A percentile compares a stretch with the other conserved stretches of the same genome.
These are phyloP conservation scores for Herpetomonas tarakana DNA, from an alignment of 208 protist genomes.

Conservation along the genomic window DNA sequence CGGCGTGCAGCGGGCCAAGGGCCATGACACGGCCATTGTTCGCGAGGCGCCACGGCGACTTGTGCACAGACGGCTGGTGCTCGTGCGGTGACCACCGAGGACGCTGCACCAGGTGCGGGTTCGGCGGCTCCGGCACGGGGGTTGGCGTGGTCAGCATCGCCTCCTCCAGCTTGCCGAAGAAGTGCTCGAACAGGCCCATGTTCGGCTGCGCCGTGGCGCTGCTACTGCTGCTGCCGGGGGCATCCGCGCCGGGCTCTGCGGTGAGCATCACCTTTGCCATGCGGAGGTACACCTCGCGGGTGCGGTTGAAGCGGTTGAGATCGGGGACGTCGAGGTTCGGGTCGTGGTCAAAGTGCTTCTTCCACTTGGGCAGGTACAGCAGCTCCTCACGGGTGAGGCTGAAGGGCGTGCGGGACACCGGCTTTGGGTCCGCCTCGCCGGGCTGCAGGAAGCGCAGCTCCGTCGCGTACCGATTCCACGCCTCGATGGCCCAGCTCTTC, in stretches of 20 bases:
- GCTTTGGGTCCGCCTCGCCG: slow-evolving; percentile 89
- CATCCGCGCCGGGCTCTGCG: slow-evolving; percentile 17
- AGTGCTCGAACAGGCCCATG: slow-evolving; percentile 51
- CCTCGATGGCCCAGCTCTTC: slow-evolving; percentile 82
- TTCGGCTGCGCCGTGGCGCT: slow-evolving; percentile 14
- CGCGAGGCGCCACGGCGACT: slow-evolving; percentile 73
- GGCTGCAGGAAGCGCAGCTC: slow-evolving; percentile 75
- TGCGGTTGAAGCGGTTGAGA: slow-evolving; percentile 91
- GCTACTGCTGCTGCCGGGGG: too few species aligned
- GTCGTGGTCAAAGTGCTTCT: slow-evolving; percentile 93
- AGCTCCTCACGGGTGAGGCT: slow-evolving; percentile 85
- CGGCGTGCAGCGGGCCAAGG: slow-evolving; percentile 45
- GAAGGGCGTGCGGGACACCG: slow-evolving; percentile 82
- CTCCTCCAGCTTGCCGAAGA: slow-evolving; percentile 68
- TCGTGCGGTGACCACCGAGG: slow-evolving; percentile 78
- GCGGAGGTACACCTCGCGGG: slow-evolving; percentile 81
- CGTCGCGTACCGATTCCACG: slow-evolving; percentile 91
- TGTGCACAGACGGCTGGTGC: slow-evolving; percentile 66
- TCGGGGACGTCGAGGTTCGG: slow-evolving; percentile 90
- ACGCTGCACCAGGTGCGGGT: slow-evolving; percentile 74
- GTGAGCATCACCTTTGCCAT: slow-evolving; percentile 81
- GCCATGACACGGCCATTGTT: slow-evolving; percentile 74
- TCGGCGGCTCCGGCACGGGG: slow-evolving; percentile 88
- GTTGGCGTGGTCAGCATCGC: slow-evolving; percentile 86
- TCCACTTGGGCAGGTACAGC: slow-evolving; percentile 91